Percentiles rank a stretch among this genome's conserved stretches.
Conservation (phyloP, 495 filamentous ascomycete genomes). For the Daldinia vernicosa region DNA sequence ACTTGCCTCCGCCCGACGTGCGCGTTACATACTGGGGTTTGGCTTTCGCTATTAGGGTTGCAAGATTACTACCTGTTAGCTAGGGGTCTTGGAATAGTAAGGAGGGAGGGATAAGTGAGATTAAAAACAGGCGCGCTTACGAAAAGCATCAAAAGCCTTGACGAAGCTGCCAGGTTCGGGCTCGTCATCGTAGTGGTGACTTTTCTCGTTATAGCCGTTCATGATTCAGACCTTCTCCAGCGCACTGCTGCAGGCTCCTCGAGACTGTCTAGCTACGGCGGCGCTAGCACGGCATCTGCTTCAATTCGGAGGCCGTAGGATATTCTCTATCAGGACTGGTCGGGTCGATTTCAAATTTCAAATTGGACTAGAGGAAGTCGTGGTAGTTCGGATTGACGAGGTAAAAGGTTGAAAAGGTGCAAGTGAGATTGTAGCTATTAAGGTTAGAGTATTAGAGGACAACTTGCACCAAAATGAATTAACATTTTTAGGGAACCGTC, state of each 20-base stretch:
- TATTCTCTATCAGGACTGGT: not conserved
- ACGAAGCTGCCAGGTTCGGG: conserved; percentile 73
- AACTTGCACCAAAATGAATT: conserved; percentile 40
- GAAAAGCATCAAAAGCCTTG: conserved; percentile 95
- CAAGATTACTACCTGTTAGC: conserved; percentile 42
- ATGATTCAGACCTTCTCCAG: conserved; percentile 47
- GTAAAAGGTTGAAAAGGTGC: not conserved
- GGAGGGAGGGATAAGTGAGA: not conserved
- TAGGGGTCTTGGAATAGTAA: not conserved
- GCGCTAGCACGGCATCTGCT: conserved; percentile 37
- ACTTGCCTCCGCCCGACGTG: conserved; percentile 85
- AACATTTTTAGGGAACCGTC: conserved; percentile 6
- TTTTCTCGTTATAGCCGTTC: conserved; percentile 70
- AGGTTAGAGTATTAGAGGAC: no score
- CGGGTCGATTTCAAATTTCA: not conserved
- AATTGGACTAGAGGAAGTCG: conserved; percentile 5
- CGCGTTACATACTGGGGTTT: conserved; percentile 90
- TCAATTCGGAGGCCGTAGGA: conserved; percentile 4
- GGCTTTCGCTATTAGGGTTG: conserved; percentile 76
- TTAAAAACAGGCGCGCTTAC: conserved; percentile 59
- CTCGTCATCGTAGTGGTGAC: conserved; percentile 79
- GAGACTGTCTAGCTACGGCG: conserved; percentile 28
- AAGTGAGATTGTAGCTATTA: not conserved
- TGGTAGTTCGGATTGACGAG: conserved; percentile 12
- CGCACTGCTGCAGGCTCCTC: conserved; percentile 32